These are phyloP conservation scores for Lichtheimia corymbifera DNA, from an alignment of 371 early-diverging fungal species.

Conservation along the genomic window DNA sequence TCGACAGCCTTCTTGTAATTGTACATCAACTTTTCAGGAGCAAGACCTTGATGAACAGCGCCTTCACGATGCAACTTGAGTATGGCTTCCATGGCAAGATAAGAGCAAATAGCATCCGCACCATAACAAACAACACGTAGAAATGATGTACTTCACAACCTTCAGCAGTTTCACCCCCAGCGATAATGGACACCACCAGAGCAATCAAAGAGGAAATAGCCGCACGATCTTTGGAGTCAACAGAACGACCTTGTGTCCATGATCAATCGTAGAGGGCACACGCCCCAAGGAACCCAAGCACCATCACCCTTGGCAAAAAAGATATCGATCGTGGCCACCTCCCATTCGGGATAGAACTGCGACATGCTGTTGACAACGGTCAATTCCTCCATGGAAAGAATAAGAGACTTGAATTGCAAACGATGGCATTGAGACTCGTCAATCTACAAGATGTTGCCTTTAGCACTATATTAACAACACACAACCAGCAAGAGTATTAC, in stretches of 20 bases:
- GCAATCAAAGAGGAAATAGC: slow-evolving; percentile 86
- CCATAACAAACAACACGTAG: slow-evolving; percentile 95
- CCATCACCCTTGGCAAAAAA: slow-evolving; percentile 82
- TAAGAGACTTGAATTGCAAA: slow-evolving; percentile 80
- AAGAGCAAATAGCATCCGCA: slow-evolving; percentile 96
- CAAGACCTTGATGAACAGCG: slow-evolving; percentile 56
- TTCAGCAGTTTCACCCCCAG: slow-evolving; percentile 91
- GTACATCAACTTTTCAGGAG: slow-evolving; percentile 61
- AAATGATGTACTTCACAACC: slow-evolving; percentile 96
- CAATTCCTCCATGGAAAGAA: slow-evolving; percentile 82
- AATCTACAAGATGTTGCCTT: slow-evolving; percentile 90
- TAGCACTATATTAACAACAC: slow-evolving; percentile 94
- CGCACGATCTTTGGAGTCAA: slow-evolving; percentile 71
- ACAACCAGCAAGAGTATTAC: too few species aligned
- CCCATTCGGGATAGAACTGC: slow-evolving; percentile 71
- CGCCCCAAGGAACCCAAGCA: slow-evolving; percentile 75
- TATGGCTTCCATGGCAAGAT: slow-evolving; percentile 86
- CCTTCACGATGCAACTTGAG: slow-evolving; percentile 85
- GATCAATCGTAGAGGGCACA: slow-evolving; percentile 75
- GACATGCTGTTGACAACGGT: slow-evolving; percentile 74
- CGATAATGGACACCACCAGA: slow-evolving; percentile 95
- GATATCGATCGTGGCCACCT: slow-evolving; percentile 82
- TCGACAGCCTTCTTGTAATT: slow-evolving; percentile 88
- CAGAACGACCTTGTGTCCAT: slow-evolving; percentile 75
- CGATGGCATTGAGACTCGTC: slow-evolving; percentile 79